phyloP scores from a whole-genome alignment of 768 basidiomycete species.

The Crucibulum laeve region DNA sequence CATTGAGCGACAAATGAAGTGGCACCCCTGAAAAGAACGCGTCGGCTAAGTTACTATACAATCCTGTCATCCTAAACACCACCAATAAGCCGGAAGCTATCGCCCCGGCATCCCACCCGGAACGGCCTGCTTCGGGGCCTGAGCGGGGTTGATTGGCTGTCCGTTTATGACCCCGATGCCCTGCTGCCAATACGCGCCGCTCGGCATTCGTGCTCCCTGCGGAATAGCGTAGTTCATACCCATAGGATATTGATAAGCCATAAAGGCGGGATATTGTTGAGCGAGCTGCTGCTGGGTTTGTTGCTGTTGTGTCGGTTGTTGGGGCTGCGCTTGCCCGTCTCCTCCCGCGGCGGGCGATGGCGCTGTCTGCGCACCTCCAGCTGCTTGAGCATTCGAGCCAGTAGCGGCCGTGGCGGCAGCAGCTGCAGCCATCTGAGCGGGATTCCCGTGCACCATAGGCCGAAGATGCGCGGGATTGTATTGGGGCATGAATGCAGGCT shows the following conservation, averaged over 20 bases:
- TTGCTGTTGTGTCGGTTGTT: slow-evolving; percentile 6
- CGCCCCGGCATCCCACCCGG: neutral
- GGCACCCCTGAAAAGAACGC: neutral
- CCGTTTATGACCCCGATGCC: slow-evolving; percentile 7
- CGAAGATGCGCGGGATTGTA: slow-evolving; percentile 32
- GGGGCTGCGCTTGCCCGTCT: slow-evolving; percentile 8
- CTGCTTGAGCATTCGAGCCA: slow-evolving; percentile 2
- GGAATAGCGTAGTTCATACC: slow-evolving; percentile 6
- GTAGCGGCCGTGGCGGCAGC: slow-evolving; percentile 13
- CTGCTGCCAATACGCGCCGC: slow-evolving; percentile 7
- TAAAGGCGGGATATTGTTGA: slow-evolving; percentile 11
- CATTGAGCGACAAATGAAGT: too few relatives aligned
- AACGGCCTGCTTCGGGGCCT: neutral
- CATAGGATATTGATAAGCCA: slow-evolving; percentile 11
- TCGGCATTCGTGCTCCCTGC: neutral
- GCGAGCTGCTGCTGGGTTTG: slow-evolving; percentile 7
- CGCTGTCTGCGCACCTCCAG: slow-evolving; percentile 2
- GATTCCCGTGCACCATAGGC: slow-evolving; percentile 20
- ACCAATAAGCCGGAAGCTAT: neutral
- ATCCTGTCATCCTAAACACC: neutral
- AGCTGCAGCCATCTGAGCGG: slow-evolving; percentile 15
- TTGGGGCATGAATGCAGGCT: slow-evolving; percentile 18
- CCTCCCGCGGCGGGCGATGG: neutral
- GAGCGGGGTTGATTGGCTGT: slow-evolving; percentile 2
- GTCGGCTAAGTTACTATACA: neutral